These are phyloP conservation scores for Cruciata laevipes DNA, from an alignment of 257 asterid species.

Conservation along the genomic window DNA sequence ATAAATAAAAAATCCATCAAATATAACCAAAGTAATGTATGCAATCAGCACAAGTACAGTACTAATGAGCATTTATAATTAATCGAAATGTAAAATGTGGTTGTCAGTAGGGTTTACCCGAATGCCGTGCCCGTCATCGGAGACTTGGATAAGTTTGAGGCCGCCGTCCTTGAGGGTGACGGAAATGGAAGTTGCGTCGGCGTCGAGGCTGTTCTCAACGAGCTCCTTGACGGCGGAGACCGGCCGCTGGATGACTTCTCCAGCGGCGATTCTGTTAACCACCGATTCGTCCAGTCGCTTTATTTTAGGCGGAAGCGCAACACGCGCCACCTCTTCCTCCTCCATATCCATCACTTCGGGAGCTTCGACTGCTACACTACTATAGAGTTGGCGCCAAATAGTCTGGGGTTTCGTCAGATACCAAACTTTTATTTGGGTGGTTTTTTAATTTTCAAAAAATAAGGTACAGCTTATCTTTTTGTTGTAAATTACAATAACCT, in stretches of 20 bases:
- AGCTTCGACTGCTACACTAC: constrained; percentile 10
- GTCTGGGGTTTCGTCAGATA: background rate
- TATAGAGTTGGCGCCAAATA: constrained; percentile 11
- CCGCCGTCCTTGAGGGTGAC: constrained; percentile 84
- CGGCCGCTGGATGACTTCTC: constrained; percentile 94
- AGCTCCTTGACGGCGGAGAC: constrained; percentile 96
- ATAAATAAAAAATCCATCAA: background rate
- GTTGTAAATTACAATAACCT: background rate
- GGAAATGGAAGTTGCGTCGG: constrained; percentile 65
- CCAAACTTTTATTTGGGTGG: background rate
- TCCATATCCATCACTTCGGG: constrained; percentile 22
- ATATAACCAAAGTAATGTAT: background rate
- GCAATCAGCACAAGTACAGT: background rate
- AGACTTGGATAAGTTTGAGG: constrained; percentile 89
- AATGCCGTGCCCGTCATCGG: constrained; percentile 95
- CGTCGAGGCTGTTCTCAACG: constrained; percentile 87
- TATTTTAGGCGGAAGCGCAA: constrained; percentile 48
- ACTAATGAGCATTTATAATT: background rate
- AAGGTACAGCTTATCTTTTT: background rate
- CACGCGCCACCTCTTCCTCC: constrained; percentile 29
- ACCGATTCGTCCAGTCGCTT: constrained; percentile 78
- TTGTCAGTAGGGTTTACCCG: constrained; percentile 33
- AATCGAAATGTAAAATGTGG: background rate
- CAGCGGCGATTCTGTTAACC: constrained; percentile 93
- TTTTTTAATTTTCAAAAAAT: too few relatives aligned